Percentiles rank a stretch among this genome's conserved stretches.
phyloP scores from a whole-genome alignment of 176 grass and related monocot genomes.

The Poa annua region DNA sequence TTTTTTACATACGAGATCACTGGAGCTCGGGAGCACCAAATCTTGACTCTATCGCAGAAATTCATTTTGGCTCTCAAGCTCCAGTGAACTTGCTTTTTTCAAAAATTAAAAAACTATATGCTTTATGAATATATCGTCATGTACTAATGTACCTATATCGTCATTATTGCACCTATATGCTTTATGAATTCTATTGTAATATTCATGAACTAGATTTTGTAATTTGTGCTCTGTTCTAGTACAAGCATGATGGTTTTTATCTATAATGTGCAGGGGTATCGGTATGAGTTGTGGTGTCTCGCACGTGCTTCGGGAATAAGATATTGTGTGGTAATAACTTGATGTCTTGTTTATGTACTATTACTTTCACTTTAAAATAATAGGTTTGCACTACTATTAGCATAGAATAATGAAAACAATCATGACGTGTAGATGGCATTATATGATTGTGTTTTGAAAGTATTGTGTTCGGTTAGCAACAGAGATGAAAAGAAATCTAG shows the following conservation, averaged over 20 bases:
- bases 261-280: slow-evolving; percentile 71
- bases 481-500: neutral
- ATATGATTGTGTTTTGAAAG: neutral
- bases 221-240: neutral
- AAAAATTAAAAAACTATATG: too few relatives aligned
- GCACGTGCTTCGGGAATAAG: slow-evolving; percentile 87
- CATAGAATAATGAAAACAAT: slow-evolving; percentile 5
- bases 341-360: slow-evolving; percentile 7
- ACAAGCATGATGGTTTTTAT: neutral
- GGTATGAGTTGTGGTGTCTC: slow-evolving; percentile 96
- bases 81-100: too few relatives aligned
- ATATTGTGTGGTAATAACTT: slow-evolving; percentile 85
- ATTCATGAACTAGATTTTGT: neutral
- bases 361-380: neutral
- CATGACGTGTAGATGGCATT: neutral
- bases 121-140: too few relatives aligned
- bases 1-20: too few relatives aligned
- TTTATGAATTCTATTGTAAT: neutral
- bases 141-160: neutral
- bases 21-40: too few relatives aligned
- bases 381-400: slow-evolving; percentile 16
- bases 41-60: too few relatives aligned
- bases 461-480: slow-evolving; percentile 18
- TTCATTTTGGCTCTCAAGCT: too few relatives aligned
- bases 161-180: neutral